phyloP scores from a whole-genome alignment of 345 rosid species.

The Luvunga scandens region DNA sequence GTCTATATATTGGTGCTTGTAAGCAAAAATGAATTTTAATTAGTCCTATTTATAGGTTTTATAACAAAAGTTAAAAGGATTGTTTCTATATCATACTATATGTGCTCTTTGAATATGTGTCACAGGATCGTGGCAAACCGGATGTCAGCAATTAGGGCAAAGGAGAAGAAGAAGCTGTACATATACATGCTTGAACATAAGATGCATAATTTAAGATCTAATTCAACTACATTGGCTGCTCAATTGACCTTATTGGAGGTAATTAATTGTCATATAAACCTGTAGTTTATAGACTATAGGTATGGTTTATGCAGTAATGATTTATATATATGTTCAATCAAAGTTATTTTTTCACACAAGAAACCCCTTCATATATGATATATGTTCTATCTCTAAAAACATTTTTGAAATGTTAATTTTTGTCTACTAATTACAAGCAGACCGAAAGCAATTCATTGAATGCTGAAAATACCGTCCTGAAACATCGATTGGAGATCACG shows the following conservation, averaged over 20 bases:
- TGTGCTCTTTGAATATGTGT: neutral
- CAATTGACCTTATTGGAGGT: constrained; percentile 12
- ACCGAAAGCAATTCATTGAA: constrained; percentile 7
- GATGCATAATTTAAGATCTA: neutral
- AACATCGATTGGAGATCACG: neutral
- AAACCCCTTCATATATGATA: neutral
- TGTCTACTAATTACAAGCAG: constrained; percentile 6
- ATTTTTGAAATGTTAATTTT: neutral
- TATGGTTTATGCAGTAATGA: too few species aligned
- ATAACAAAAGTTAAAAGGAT: neutral
- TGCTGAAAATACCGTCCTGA: constrained; percentile 11
- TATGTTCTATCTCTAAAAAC: too few species aligned
- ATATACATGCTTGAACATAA: constrained; percentile 15
- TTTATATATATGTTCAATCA: neutral
- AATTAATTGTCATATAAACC: neutral
- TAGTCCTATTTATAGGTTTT: neutral
- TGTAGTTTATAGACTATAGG: neutral
- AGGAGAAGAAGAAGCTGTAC: constrained; percentile 25
- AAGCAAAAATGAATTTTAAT: neutral
- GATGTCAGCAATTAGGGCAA: constrained; percentile 21
- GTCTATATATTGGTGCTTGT: neutral
- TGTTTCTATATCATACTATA: neutral
- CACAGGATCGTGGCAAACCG: constrained; percentile 24
- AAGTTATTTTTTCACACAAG: too few species aligned
- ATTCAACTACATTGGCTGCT: neutral